phyloP scores from a whole-genome alignment of 2,329 filamentous ascomycete species.

The Thielaviopsis musarum region DNA sequence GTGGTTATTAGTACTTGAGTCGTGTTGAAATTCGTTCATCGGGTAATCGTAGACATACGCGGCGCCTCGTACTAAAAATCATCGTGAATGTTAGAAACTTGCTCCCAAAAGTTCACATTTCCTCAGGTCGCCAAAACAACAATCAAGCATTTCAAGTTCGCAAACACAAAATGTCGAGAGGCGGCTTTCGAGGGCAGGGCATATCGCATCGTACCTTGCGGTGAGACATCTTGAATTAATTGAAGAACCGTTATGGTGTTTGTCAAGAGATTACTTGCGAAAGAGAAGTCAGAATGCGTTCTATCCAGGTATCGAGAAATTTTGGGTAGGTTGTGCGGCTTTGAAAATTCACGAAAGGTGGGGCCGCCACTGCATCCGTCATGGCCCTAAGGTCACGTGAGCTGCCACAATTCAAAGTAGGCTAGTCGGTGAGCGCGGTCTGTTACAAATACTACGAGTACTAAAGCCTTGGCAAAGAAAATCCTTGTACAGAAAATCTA shows the following conservation, averaged over 20 bases:
- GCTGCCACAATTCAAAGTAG: not conserved
- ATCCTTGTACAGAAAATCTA: too few species aligned
- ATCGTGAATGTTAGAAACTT: conserved; percentile 5
- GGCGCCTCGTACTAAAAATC: conserved; percentile 52
- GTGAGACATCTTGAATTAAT: conserved; percentile 14
- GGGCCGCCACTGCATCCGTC: not conserved
- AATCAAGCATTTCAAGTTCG: not conserved
- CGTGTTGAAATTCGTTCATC: not conserved
- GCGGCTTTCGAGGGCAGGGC: not conserved
- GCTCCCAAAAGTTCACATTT: not conserved
- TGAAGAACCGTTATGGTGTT: conserved; percentile 11
- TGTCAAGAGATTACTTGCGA: conserved; percentile 9
- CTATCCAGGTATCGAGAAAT: conserved; percentile 9
- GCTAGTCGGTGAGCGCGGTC: not conserved
- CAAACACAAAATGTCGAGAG: not conserved
- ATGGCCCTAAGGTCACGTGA: conserved; percentile 10
- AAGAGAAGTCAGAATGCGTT: conserved; percentile 3
- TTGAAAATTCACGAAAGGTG: conserved; percentile 7
- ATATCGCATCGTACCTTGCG: conserved; percentile 13
- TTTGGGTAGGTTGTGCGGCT: conserved; percentile 5
- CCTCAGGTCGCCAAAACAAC: not conserved
- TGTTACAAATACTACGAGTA: too few species aligned
- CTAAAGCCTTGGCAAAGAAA: too few species aligned
- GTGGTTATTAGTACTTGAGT: conserved; percentile 2
- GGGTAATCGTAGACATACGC: conserved; percentile 27